Base-by-base conservation (phyloP, 768 basidiomycete genomes). In the Holtermannia corniformis region DNA sequence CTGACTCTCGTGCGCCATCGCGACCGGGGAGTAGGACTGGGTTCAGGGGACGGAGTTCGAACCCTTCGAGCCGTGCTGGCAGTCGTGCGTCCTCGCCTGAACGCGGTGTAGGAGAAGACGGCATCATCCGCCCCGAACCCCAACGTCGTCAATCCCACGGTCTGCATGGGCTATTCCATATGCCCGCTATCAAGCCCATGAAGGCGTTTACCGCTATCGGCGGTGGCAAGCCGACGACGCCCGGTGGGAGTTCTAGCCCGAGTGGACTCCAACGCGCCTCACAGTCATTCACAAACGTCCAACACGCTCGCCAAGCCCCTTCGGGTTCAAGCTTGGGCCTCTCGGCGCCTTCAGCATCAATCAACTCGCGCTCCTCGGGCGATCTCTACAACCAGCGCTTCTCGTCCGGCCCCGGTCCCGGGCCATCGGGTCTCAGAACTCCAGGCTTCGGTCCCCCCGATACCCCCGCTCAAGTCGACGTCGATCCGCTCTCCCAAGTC, bases 21-120 rank as follows among this genome's bases (percentile, higher is more conserved):
- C 56, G 66, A 28, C 65, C 65, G 10, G 41, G 63, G 3, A 79
- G 78, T 45, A 63, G 74, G 3, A 56, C 64, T 3, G 54, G 54
- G 19, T 62, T 64, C 5, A 60, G 70, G 5, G 69, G 69, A n/a
- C 51, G 65, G 26, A 61, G 50, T 5, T 71, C 71, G 54, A 57
- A 71, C 12, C 58, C 64, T 14, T 59, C 59, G 23, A 74, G 73
- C 49, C 74, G 76, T 46, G 68, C 68, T 2, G 62, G 64, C 0
- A 72, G 71, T 52, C 78, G 81, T 5, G 77, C 81, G 0, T 73
- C 78, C 4, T 83, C 82, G 62, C 83, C 85, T 0, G 83, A 84
- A 49, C 76, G 76, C 75, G 75, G 50, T 32, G 22, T 40, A n/a
- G n/a, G n/a, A n/a, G n/a, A n/a, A 47, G 45, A 32, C 28, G 20